Base-by-base conservation (phyloP, 2,329 filamentous ascomycete genomes). In the Mollisia scopiformis region DNA sequence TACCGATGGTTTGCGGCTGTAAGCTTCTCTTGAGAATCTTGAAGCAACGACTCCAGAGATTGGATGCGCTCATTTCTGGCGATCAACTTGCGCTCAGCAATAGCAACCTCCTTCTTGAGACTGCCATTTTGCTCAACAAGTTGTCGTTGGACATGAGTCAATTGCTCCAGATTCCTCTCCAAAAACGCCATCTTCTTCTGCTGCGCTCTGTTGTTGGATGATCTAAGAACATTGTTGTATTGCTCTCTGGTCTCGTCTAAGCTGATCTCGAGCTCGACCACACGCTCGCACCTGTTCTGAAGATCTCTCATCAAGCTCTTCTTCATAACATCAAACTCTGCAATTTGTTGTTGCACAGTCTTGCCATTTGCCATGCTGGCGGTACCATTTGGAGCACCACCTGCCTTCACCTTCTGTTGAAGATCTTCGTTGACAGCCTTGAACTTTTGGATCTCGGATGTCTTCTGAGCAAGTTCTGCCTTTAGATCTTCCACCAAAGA, bases 171-270 rank as follows among this genome's bases (percentile, higher is more conserved):
- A 75, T 99, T 99, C 74, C 95, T 90, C 81, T 99, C 95, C 54
- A 99, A 80, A 84, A 99, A 99, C 16, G 95, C 96, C 91, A 99
- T 98, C 86, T 99, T 99, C 90, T 99, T 99, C 79, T 99, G 95
- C 80, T 99, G 95, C 25, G 95, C 94, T 62, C 95, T 90, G 82
- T 96, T 98, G 82, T 99, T 99, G 68, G 92, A 97, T 53, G 92
- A 95, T 59, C 94, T 89, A 61, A 99, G 85, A 62, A 99, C 95
- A 71, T 97, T 97, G 82, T 99, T 98, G 81, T 99, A 99, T 79
- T 99, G 95, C 81, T 99, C 95, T 58, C 95, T 88, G 0, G 95
- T 97, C 81, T 97, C 93, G 74, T 99, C 95, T 54, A 99, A 85
- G 35, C 92, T 96, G 72, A 99, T 99, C 78, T 99, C 95, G 28